phyloP scores from a whole-genome alignment of 768 basidiomycete species.

The Candolleomyces aberdarensis region DNA sequence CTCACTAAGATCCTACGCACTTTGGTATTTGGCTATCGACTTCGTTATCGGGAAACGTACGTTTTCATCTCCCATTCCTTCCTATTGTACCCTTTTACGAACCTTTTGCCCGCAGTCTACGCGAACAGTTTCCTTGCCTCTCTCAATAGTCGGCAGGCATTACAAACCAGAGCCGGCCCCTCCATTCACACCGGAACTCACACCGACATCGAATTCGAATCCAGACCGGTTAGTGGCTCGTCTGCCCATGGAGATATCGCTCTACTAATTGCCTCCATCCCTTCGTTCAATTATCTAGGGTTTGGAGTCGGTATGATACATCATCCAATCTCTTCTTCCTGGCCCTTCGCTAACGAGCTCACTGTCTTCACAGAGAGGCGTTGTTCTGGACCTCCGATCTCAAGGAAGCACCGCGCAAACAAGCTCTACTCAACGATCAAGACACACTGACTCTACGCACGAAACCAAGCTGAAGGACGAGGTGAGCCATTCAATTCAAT shows the following conservation, averaged over 20 bases:
- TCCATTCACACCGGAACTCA: neutral
- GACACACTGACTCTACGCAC: too few species aligned
- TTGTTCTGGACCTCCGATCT: slow-evolving; percentile 1
- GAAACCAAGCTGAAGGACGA: too few species aligned
- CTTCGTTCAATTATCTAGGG: neutral
- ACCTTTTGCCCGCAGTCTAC: slow-evolving; percentile 29
- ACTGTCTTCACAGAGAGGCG: neutral
- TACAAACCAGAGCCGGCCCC: slow-evolving; percentile 6
- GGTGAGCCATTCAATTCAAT: too few species aligned
- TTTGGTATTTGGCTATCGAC: slow-evolving; percentile 39
- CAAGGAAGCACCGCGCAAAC: neutral
- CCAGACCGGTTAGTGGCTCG: neutral
- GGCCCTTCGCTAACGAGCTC: neutral
- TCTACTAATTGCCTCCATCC: neutral
- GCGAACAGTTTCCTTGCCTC: slow-evolving; percentile 45
- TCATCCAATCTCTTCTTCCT: neutral
- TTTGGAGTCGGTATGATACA: neutral
- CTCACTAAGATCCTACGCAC: slow-evolving; percentile 24
- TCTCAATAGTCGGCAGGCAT: slow-evolving; percentile 29
- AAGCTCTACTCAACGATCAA: neutral
- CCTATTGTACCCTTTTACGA: neutral
- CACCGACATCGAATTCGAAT: slow-evolving; percentile 14
- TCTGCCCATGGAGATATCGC: too few species aligned
- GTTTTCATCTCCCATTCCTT: slow-evolving; percentile 5
- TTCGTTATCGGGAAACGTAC: slow-evolving; percentile 47